Conservation (phyloP, 176 grass and related monocot genomes). For the Echinochloa phyllopogon region DNA sequence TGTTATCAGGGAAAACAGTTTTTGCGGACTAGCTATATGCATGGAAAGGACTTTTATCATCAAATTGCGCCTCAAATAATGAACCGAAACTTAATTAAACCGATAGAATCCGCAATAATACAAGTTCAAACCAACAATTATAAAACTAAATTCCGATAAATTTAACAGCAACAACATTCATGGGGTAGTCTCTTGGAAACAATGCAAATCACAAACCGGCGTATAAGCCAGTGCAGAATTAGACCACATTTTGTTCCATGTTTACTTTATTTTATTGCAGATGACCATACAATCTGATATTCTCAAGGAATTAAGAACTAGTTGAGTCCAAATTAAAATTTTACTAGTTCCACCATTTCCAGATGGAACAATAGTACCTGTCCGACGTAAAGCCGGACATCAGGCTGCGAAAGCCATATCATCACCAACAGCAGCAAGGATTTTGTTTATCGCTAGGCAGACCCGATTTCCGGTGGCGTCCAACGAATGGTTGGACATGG, state of each 20-base stretch:
- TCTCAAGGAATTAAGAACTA: background rate
- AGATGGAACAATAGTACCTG: background rate
- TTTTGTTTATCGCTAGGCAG: slow-evolving; percentile 37
- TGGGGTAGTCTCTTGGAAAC: background rate
- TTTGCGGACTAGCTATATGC: background rate
- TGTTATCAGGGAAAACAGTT: background rate
- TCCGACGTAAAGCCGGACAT: background rate
- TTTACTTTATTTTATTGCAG: too few species aligned
- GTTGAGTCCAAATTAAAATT: background rate
- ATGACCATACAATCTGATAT: too few species aligned
- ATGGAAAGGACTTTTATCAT: background rate
- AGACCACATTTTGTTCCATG: too few species aligned
- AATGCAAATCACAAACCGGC: background rate
- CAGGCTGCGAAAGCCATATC: background rate
- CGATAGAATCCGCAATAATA: background rate
- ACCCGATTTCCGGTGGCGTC: slow-evolving; percentile 36
- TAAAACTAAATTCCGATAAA: background rate
- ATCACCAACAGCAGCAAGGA: slow-evolving; percentile 30
- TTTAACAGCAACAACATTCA: background rate
- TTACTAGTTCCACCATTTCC: background rate
- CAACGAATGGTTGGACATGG: background rate
- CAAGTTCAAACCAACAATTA: background rate
- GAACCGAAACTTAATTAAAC: background rate
- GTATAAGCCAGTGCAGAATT: too few species aligned
- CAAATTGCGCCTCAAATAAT: background rate